These are phyloP conservation scores for Backusella macrospora DNA, from an alignment of 192 early-diverging fungal genomes.

Conservation along the genomic window DNA sequence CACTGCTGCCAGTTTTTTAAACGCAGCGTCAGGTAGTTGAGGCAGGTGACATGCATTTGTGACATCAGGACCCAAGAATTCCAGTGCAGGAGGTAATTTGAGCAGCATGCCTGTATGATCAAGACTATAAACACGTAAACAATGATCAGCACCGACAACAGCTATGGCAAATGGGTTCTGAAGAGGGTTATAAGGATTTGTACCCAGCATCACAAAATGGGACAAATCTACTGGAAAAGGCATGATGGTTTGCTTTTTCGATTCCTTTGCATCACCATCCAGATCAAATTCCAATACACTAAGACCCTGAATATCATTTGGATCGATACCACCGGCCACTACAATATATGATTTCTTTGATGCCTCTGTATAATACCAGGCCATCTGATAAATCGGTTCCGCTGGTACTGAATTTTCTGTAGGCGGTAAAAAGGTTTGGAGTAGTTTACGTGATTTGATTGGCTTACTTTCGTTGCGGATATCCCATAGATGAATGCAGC, in stretches of 20 bases:
- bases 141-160: slow-evolving; percentile 41
- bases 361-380: slow-evolving; percentile 43
- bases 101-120: slow-evolving; percentile 34
- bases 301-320: slow-evolving; percentile 45
- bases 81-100: slow-evolving; percentile 41
- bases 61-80: slow-evolving; percentile 40
- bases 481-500: slow-evolving; percentile 52
- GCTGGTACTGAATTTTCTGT: slow-evolving; percentile 20
- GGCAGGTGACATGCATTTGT: slow-evolving; percentile 34
- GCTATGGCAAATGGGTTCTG: slow-evolving; percentile 45
- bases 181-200: slow-evolving; percentile 40
- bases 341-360: slow-evolving; percentile 43
- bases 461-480: slow-evolving; percentile 31
- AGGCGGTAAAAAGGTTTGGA: slow-evolving; percentile 24
- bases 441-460: slow-evolving; percentile 34
- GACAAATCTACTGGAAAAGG: slow-evolving; percentile 41
- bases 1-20: slow-evolving; percentile 25
- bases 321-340: slow-evolving; percentile 46
- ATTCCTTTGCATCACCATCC: slow-evolving; percentile 36
- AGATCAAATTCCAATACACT: slow-evolving; percentile 45
- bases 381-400: slow-evolving; percentile 50
- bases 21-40: slow-evolving; percentile 24
- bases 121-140: slow-evolving; percentile 36
- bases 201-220: slow-evolving; percentile 46
- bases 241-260: slow-evolving; percentile 44